Evolutionary conservation across 2,329 filamentous ascomycete genomes (phyloP), one percentile per base, ranked within the genome.

Genomic region (Zymoseptoria passerinii): DNA sequence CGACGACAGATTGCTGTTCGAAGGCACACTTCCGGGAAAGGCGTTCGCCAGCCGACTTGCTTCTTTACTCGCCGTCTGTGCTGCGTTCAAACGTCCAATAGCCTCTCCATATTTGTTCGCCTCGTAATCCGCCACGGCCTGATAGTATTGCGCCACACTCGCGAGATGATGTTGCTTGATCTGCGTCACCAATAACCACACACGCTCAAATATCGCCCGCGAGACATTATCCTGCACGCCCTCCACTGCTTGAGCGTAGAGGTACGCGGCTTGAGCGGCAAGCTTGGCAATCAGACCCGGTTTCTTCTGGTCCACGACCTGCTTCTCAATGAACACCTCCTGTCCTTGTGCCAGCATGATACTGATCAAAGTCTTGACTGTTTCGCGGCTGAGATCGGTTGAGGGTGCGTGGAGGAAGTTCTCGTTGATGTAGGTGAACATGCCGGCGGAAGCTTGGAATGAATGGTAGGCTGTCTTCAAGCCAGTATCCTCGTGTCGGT

Each of bases 391-490:
- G 52, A 99, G 77, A 70, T 99, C 94, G n/a, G 90, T 92, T 8
- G 92, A 96, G 0, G 95, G 94, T 1, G 94, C 94, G 70, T 99
- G 94, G 40, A 99, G 79, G 72, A 99, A 99, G 77, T 99, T 99
- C 76, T 99, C 94, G 75, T 99, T 99, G 78, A 99, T 99, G 70
- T 99, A 99, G 55, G 92, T 97, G 74, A 97, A 99, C 94, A 99
- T 99, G 77, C 94, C 94, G 8, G 94, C 94, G 7, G 92, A 92
- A 48, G 94, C 94, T 74, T 99, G 94, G 77, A 97, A 97, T 19
- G 92, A 96, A 74, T 99, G 92, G 72, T 97, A 99, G 18, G 94
- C 90, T 13, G 91, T 92, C 77, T 99, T 99, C 72, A 97, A 83
- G 35, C 92, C 92, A 5, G 88, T 83, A 70, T 99, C 94, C 71